phyloP scores from a whole-genome alignment of 768 basidiomycete genomes.

The Podaxis mareebaensis region DNA sequence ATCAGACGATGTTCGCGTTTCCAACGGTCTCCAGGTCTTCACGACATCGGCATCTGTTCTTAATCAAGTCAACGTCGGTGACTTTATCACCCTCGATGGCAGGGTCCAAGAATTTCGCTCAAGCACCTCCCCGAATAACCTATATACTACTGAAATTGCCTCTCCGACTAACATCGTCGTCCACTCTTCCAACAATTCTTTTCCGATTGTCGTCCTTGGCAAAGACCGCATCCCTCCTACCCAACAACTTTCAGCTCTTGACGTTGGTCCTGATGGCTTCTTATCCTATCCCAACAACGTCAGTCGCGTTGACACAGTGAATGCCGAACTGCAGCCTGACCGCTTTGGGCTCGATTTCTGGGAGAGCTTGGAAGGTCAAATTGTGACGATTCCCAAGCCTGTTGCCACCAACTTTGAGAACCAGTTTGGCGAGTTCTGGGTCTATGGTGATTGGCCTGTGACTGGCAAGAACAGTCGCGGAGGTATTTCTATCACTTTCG shows the following conservation, averaged over 20 bases:
- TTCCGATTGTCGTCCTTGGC: slow-evolving; percentile 53
- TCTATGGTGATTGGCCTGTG: slow-evolving; percentile 55
- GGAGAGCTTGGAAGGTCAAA: slow-evolving; percentile 60
- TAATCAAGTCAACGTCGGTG: slow-evolving; percentile 44
- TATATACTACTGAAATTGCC: slow-evolving; percentile 50
- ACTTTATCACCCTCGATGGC: slow-evolving; percentile 46
- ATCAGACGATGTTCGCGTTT: slow-evolving; percentile 44
- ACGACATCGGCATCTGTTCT: slow-evolving; percentile 39
- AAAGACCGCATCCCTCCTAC: slow-evolving; percentile 54
- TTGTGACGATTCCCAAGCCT: slow-evolving; percentile 54
- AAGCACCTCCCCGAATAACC: slow-evolving; percentile 40
- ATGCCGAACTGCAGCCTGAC: slow-evolving; percentile 50
- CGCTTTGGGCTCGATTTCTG: slow-evolving; percentile 63
- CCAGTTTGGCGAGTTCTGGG: slow-evolving; percentile 58
- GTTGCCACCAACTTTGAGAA: slow-evolving; percentile 51
- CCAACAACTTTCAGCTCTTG: slow-evolving; percentile 46
- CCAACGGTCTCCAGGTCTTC: slow-evolving; percentile 53
- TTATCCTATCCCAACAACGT: slow-evolving; percentile 57
- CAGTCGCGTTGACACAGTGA: slow-evolving; percentile 42
- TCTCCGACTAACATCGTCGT: slow-evolving; percentile 44
- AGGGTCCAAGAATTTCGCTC: slow-evolving; percentile 54
- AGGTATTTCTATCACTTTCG: slow-evolving; percentile 51
- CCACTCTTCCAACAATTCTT: slow-evolving; percentile 44
- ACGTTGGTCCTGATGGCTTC: slow-evolving; percentile 54
- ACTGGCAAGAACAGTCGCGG: slow-evolving; percentile 57